Conservation (phyloP, 805 yeast species). For the Ogataea parapolymorpha region DNA sequence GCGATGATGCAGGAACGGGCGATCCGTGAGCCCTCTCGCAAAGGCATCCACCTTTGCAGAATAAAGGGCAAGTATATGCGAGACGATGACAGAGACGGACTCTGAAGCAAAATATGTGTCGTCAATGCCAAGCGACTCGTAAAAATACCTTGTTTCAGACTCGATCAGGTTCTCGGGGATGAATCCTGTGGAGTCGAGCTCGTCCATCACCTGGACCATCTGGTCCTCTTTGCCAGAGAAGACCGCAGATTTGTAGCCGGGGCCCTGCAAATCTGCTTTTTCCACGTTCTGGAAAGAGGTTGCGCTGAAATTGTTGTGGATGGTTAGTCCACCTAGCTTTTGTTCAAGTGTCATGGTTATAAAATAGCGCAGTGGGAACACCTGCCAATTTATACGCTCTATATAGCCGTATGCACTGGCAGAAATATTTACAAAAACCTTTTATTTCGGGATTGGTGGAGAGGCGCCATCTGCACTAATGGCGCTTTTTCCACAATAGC, state of each 20-base stretch:
- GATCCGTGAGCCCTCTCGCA: slow-evolving; percentile 50
- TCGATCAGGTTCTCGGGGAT: slow-evolving; percentile 87
- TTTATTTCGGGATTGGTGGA: not conserved
- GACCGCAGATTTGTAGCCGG: slow-evolving; percentile 71
- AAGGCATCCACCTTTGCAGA: slow-evolving; percentile 91
- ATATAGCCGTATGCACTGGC: not conserved
- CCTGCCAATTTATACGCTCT: slow-evolving; percentile 7
- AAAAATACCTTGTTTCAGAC: slow-evolving; percentile 86
- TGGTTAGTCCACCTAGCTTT: slow-evolving; percentile 24
- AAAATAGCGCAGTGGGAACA: not conserved
- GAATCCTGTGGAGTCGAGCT: slow-evolving; percentile 77
- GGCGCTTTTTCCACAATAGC: not conserved
- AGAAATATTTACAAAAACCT: not conserved
- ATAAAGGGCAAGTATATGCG: slow-evolving; percentile 83
- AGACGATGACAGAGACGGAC: slow-evolving; percentile 71
- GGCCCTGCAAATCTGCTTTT: slow-evolving; percentile 28
- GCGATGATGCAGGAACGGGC: slow-evolving; percentile 71
- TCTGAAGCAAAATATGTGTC: slow-evolving; percentile 90
- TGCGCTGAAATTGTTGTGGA: slow-evolving; percentile 36
- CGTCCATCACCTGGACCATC: slow-evolving; percentile 75
- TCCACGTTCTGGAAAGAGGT: slow-evolving; percentile 33
- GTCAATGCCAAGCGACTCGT: slow-evolving; percentile 82
- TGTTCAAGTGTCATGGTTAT: slow-evolving; percentile 9
- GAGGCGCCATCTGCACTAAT: not conserved
- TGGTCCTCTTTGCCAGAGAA: slow-evolving; percentile 82